These are phyloP conservation scores for Termitomyces titanicus DNA, from an alignment of 768 basidiomycete genomes.

Conservation along the genomic window DNA sequence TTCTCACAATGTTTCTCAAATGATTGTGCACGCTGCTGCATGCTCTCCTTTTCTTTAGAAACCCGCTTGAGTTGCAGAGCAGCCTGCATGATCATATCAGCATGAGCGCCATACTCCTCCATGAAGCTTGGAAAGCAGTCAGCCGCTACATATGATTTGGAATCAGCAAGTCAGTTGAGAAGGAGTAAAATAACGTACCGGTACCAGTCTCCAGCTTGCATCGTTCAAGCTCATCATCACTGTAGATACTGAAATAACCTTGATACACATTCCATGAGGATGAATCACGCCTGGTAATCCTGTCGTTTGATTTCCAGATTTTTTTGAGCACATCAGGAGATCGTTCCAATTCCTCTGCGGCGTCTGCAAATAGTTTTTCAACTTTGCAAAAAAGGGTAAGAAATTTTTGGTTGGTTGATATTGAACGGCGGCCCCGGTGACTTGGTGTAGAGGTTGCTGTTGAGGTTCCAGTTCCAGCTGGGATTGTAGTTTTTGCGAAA, in stretches of 20 bases:
- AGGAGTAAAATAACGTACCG: background rate
- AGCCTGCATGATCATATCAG: background rate
- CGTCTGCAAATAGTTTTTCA: background rate
- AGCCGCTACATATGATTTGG: background rate
- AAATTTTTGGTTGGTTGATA: too few relatives aligned
- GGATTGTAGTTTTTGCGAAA: background rate
- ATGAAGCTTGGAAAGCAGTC: too few relatives aligned
- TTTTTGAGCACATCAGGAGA: background rate
- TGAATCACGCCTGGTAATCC: too few relatives aligned
- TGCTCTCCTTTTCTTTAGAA: background rate
- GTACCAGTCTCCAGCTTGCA: background rate
- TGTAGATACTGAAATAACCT: background rate
- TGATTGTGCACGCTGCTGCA: too few relatives aligned
- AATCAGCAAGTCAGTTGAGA: background rate
- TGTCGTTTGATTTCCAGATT: background rate
- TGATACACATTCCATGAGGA: too few relatives aligned
- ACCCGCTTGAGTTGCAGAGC: background rate
- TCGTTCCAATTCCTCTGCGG: background rate
- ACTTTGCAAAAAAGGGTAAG: background rate
- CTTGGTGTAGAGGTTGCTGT: background rate
- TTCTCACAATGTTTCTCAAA: too few relatives aligned
- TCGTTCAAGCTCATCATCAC: background rate
- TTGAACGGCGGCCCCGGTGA: too few relatives aligned
- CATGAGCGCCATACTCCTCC: background rate
- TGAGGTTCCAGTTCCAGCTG: background rate